phyloP scores from a whole-genome alignment of 192 early-diverging fungal genomes.

The Oehlia diaphana region DNA sequence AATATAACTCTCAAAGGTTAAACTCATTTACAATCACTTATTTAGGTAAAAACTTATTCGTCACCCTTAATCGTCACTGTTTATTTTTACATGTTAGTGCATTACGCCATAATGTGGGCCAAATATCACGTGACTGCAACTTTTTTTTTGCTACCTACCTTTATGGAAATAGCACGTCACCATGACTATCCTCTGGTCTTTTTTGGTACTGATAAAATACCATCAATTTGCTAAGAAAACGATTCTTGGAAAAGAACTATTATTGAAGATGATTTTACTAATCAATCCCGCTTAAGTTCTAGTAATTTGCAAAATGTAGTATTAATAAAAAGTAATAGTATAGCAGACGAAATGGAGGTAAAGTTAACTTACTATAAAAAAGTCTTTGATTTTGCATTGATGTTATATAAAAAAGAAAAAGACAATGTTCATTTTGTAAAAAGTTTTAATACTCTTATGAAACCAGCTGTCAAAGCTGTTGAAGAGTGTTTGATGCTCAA shows the following conservation, averaged over 20 bases:
- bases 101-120: no score
- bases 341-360: background rate
- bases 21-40: no score
- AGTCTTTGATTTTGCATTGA: background rate
- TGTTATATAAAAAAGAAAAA: background rate
- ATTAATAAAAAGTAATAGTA: slow-evolving; percentile 4
- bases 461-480: no score
- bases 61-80: no score
- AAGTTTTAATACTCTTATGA: no score
- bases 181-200: slow-evolving; percentile 5
- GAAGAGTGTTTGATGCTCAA: no score
- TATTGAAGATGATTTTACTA: background rate
- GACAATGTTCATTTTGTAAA: no score
- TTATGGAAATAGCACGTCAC: background rate
- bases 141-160: background rate
- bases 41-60: no score
- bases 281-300: background rate
- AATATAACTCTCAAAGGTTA: no score
- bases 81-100: no score
- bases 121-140: no score
- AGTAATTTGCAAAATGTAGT: background rate
- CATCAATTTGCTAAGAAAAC: slow-evolving; percentile 14
- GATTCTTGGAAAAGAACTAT: background rate
- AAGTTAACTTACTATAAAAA: slow-evolving; percentile 15
- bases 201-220: background rate